phyloP scores from a whole-genome alignment of 768 basidiomycete species.

The Naematelia aurantialba region DNA sequence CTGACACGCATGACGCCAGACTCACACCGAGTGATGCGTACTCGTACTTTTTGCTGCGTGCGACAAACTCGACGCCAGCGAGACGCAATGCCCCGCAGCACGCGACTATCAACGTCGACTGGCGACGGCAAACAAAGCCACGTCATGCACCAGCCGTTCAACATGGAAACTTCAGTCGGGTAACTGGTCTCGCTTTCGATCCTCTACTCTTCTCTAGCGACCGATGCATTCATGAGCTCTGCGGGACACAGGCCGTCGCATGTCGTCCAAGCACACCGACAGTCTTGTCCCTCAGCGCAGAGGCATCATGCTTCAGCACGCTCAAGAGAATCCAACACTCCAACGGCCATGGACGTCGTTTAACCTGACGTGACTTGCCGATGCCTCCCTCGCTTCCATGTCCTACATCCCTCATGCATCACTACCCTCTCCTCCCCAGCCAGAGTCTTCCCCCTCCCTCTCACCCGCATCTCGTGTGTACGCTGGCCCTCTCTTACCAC shows the following conservation, averaged over 20 bases:
- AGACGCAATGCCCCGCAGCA: neutral
- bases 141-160: neutral
- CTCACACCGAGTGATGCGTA: neutral
- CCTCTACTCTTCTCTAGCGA: too few species aligned
- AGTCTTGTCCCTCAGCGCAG: too few species aligned
- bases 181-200: too few species aligned
- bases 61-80: neutral
- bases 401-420: neutral
- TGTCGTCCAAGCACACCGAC: too few species aligned
- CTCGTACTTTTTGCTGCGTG: neutral
- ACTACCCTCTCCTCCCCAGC: neutral
- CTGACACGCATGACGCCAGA: slow-evolving; percentile 6
- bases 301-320: too few species aligned
- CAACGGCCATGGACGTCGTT: too few species aligned
- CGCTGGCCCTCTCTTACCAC: slow-evolving; percentile 31
- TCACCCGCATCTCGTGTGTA: slow-evolving; percentile 20
- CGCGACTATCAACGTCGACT: neutral
- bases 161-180: neutral
- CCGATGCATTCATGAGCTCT: too few species aligned
- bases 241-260: too few species aligned
- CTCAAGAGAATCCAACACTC: too few species aligned
- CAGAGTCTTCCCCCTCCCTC: slow-evolving; percentile 4
- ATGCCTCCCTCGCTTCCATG: too few species aligned
- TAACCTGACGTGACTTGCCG: too few species aligned
- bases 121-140: neutral